Evolutionary conservation across 1,284 basidiomycete genomes (phyloP), one percentile per base, ranked within the genome.

Genomic region (Trametes versicolor): DNA sequence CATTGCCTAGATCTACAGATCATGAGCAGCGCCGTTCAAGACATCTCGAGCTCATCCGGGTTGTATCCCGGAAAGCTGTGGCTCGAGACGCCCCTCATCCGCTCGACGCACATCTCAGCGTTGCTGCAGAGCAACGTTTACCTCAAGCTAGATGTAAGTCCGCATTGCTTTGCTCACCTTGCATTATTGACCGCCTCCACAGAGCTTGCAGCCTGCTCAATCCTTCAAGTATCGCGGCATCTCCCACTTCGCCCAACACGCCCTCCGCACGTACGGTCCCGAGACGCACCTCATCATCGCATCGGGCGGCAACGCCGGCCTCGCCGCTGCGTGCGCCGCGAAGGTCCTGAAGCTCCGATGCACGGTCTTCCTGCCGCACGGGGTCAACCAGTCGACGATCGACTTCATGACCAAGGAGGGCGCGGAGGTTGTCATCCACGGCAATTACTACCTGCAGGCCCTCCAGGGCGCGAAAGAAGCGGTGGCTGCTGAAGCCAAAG

Each of bases 211-310:
- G 62, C 88, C 88, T 0, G 85, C 85, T 0, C 83, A 90, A 67
- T 92, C 91, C 4, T 93, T 92, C 85, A 93, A 94, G 74, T 88
- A 84, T 69, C 83, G 92, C 25, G 90, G 91, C 6, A 83, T 93
- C 39, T 89, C 89, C 21, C 79, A 83, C 65, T 89, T 89, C 70
- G 80, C 86, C 3, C 82, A 87, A 69, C 79, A 81, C 45, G 83
- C 82, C 29, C 80, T 83, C 62, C 77, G 81, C 59, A 77, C 74
- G 23, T 79, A 85, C 60, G 90, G 89, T 0, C 73, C 83, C 10
- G 71, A 73, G 41, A 78, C 87, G 7, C 90, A 91, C 73, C 79
- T 88, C 49, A 78, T 92, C 37, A 85, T 88, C 52, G 90, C 91
- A 1, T 93, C 92, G 0, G 83, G 87, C 1, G 91, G 91, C 32